Base-by-base conservation (phyloP, 2,329 filamentous ascomycete species). In the Xylariaceae sp. region DNA sequence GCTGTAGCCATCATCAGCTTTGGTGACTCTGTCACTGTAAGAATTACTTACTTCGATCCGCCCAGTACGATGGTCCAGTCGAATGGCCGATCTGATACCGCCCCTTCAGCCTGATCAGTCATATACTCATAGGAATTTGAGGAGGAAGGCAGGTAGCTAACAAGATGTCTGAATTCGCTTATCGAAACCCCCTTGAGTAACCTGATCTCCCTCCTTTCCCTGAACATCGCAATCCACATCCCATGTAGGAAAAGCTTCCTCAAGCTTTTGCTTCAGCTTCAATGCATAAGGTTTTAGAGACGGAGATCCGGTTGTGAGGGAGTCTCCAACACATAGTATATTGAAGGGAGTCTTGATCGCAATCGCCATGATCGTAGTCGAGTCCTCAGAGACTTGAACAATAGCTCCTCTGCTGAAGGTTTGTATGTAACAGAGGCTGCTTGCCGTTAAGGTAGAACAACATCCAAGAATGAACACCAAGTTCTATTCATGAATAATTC, bases 1-100 rank as follows among this genome's bases (percentile, higher is more conserved):
- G 24, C 39, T 42, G 24, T 26, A 6, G 22, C 22, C 6, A 4
- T 30, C 9, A 8, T 32, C 13, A 26, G 22, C 22, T 26, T 11
- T 26, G 22, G 22, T 26, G 22, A 11, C 22, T 11, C 22, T 11
- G 22, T 26, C 22, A 26, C n/a, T n/a, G n/a, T n/a, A n/a, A n/a
- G n/a, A n/a, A n/a, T n/a, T 6, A 24, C 34, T 24, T 37, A 42
- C 39, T 42, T 42, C 15, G 39, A 42, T 3, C 39, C 39, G 3
- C 39, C 39, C 24, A 42, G 34, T 4, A 42, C 18, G 15, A 42
- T 42, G 8, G 39, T 37, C 39, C 39, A 42, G 34, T 42, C 39
- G 34, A 42, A 42, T 13, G 34, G 39, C 9, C 39, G 22, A 17
- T 42, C 39, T 19, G 39, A 34, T 9, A 42, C 34, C 7, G 39